These are phyloP conservation scores for Ceratobasidium sp. DNA, from an alignment of 1,284 basidiomycete genomes.

Conservation along the genomic window DNA sequence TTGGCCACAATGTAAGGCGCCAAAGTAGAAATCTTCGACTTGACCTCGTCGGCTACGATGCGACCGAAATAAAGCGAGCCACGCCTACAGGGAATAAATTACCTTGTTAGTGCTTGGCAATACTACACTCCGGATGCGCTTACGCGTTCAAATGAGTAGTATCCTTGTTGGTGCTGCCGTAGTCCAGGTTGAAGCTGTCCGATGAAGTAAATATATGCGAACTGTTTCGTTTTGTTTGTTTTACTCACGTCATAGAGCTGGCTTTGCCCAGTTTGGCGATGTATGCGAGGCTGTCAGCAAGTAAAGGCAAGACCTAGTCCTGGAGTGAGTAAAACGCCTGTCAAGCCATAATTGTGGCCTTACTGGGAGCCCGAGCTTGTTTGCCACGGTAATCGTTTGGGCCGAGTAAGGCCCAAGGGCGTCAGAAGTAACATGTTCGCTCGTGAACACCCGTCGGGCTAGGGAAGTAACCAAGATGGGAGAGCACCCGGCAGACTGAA, in stretches of 20 bases:
- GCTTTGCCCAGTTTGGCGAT: conserved; percentile 34
- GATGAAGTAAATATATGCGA: not conserved
- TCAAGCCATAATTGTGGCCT: not conserved
- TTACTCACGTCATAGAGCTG: conserved; percentile 30
- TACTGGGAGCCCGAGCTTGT: conserved; percentile 36
- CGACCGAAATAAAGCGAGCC: conserved; percentile 36
- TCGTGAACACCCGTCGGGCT: conserved; percentile 31
- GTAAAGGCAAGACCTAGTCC: conserved; percentile 19
- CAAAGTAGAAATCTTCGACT: conserved; percentile 27
- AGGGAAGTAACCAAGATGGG: conserved; percentile 39
- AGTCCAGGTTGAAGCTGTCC: conserved; percentile 37
- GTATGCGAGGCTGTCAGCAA: conserved; percentile 36
- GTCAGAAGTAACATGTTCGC: conserved; percentile 36
- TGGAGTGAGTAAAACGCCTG: not conserved
- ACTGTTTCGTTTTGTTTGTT: no score
- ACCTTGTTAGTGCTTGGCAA: not conserved
- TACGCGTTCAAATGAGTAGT: conserved; percentile 40
- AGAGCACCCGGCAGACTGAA: conserved; percentile 24
- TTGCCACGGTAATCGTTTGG: conserved; percentile 31
- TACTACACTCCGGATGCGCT: not conserved
- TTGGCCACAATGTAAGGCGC: conserved; percentile 34
- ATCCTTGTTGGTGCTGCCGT: conserved; percentile 39
- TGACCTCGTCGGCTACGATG: conserved; percentile 40
- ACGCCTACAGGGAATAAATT: conserved; percentile 5
- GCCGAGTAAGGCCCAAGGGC: conserved; percentile 33